Conservation (phyloP, 768 basidiomycete genomes). For the Leucosporidium creatinivorum region DNA sequence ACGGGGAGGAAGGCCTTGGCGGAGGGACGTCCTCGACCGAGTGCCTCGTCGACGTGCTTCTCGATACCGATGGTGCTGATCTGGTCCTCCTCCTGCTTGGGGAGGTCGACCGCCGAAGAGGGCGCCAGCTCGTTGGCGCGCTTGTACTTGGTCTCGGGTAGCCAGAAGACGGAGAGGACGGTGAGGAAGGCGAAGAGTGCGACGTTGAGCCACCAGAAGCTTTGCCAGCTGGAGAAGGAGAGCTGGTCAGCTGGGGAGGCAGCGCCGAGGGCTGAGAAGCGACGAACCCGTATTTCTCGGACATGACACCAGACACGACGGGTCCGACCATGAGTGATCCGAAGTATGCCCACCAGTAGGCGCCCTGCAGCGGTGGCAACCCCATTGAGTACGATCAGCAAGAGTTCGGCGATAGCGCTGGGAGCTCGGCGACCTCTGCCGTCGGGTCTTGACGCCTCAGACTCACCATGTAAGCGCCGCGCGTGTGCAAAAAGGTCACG, state of each 20-base stretch:
- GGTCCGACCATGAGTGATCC: not conserved
- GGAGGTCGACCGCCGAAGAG: not conserved
- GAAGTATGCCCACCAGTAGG: constrained; percentile 4
- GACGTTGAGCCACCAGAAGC: not conserved
- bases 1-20: not conserved
- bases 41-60: constrained; percentile 1
- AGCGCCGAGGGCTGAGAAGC: too few relatives aligned
- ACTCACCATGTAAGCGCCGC: not conserved
- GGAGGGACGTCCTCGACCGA: not conserved
- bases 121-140: not conserved
- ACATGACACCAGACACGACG: not conserved
- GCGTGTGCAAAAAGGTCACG: not conserved
- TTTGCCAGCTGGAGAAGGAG: not conserved
- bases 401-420: not conserved
- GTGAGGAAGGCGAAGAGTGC: not conserved
- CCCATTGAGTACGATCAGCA: not conserved
- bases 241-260: too few relatives aligned
- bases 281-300: not conserved
- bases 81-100: not conserved
- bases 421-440: not conserved
- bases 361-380: not conserved
- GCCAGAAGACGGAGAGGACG: not conserved
- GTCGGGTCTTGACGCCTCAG: not conserved
- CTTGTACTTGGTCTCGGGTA: constrained; percentile 1
- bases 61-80: not conserved